These are phyloP conservation scores for Aspergillus sp. DNA, from an alignment of 2,329 filamentous ascomycete species.

Conservation along the genomic window DNA sequence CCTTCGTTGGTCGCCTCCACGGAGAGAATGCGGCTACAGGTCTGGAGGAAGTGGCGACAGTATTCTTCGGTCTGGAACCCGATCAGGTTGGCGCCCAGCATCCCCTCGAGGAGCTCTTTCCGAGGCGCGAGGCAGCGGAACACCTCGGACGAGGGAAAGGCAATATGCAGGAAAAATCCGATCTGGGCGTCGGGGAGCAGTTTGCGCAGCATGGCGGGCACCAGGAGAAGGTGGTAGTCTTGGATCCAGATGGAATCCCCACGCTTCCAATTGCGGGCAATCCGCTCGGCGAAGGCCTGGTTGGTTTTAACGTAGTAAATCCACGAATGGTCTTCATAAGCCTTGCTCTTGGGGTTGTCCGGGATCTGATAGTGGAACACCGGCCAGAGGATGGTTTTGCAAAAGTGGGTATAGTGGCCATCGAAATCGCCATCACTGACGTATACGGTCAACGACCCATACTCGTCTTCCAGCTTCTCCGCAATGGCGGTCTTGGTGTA, in stretches of 20 bases:
- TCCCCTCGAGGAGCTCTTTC: slow-evolving; percentile 82
- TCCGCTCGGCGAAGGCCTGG: slow-evolving; percentile 86
- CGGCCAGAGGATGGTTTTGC: slow-evolving; percentile 96
- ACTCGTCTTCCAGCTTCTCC: slow-evolving; percentile 74
- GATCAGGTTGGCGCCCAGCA: slow-evolving; percentile 87
- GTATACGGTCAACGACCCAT: slow-evolving; percentile 79
- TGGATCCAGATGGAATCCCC: slow-evolving; percentile 94
- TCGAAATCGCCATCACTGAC: slow-evolving; percentile 90
- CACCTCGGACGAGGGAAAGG: slow-evolving; percentile 93
- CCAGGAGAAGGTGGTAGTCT: slow-evolving; percentile 88
- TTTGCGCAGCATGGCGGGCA: slow-evolving; percentile 85
- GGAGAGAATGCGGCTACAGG: slow-evolving; percentile 85
- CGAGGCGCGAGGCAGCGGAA: slow-evolving; percentile 88
- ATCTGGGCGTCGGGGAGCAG: slow-evolving; percentile 87
- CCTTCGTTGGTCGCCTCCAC: slow-evolving; percentile 87
- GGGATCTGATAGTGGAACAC: slow-evolving; percentile 98
- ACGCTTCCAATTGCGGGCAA: slow-evolving; percentile 87
- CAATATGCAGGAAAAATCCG: slow-evolving; percentile 91
- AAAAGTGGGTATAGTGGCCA: slow-evolving; percentile 92
- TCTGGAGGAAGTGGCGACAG: slow-evolving; percentile 89
- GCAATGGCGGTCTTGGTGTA: slow-evolving; percentile 79
- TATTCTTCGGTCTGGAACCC: slow-evolving; percentile 95
- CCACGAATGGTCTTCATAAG: slow-evolving; percentile 96
- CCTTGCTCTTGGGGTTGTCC: slow-evolving; percentile 97
- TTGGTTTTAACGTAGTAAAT: slow-evolving; percentile 91